phyloP scores from a whole-genome alignment of 495 filamentous ascomycete species.

The Pyronema omphalodes region DNA sequence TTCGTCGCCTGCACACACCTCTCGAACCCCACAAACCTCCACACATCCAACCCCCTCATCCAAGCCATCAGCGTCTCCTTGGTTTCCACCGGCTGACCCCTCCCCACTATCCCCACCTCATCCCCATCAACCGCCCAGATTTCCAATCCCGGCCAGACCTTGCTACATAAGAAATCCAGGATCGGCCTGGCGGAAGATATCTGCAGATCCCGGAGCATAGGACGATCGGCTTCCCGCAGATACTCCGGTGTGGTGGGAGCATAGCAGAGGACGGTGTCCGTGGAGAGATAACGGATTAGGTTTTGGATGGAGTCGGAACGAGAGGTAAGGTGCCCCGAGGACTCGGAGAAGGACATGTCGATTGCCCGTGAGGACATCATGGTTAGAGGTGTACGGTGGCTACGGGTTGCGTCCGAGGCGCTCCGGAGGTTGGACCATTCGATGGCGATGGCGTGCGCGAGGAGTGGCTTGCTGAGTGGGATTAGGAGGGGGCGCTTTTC shows the following conservation, averaged over 20 bases:
- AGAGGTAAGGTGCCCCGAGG: slow-evolving; percentile 19
- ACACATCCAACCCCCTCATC: slow-evolving; percentile 48
- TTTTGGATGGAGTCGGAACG: slow-evolving; percentile 43
- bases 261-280: slow-evolving; percentile 89
- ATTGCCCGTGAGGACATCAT: slow-evolving; percentile 61
- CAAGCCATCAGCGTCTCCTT: slow-evolving; percentile 59
- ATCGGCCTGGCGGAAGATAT: slow-evolving; percentile 44
- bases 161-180: slow-evolving; percentile 45
- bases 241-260: slow-evolving; percentile 41
- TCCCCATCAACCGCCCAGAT: slow-evolving; percentile 58
- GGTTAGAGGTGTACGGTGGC: slow-evolving; percentile 80
- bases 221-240: slow-evolving; percentile 26
- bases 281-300: slow-evolving; percentile 71
- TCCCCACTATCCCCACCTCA: slow-evolving; percentile 39
- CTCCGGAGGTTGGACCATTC: slow-evolving; percentile 82
- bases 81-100: slow-evolving; percentile 48
- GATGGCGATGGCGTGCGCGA: slow-evolving; percentile 70
- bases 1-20: slow-evolving; percentile 67
- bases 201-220: slow-evolving; percentile 57
- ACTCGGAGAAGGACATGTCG: slow-evolving; percentile 52
- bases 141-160: slow-evolving; percentile 71
- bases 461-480: slow-evolving; percentile 54
- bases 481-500: slow-evolving; percentile 51
- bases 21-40: slow-evolving; percentile 77
- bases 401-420: slow-evolving; percentile 54